phyloP scores from a whole-genome alignment of 495 filamentous ascomycete species.

The Xylaria nigripes region DNA sequence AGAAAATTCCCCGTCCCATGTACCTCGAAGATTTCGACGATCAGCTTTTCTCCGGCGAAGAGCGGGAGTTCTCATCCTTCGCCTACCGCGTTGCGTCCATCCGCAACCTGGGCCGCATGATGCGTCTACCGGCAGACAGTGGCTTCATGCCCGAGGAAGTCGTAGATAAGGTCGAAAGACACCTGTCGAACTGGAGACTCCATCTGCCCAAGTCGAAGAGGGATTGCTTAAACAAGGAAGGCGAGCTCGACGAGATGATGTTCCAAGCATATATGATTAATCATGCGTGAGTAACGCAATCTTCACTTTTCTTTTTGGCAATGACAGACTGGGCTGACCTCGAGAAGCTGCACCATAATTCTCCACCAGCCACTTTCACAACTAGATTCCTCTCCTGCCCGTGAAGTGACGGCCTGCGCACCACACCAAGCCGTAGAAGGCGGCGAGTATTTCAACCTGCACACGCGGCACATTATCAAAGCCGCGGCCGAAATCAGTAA shows the following conservation, averaged over 20 bases:
- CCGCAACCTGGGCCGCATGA: conserved; percentile 66
- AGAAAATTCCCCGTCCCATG: conserved; percentile 55
- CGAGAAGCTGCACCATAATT: conserved; percentile 47
- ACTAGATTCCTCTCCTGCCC: conserved; percentile 46
- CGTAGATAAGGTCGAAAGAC: conserved; percentile 56
- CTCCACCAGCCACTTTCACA: conserved; percentile 65
- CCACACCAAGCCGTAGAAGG: conserved; percentile 46
- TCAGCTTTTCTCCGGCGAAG: conserved; percentile 52
- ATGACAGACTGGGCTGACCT: background rate
- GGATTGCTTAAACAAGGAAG: conserved; percentile 57
- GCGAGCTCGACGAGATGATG: conserved; percentile 77
- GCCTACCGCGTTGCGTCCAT: conserved; percentile 68
- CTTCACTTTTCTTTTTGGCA: background rate
- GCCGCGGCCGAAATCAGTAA: conserved; percentile 70
- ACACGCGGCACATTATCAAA: conserved; percentile 71
- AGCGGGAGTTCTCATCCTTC: conserved; percentile 67
- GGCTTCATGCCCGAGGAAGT: conserved; percentile 38
- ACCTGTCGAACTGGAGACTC: conserved; percentile 74
- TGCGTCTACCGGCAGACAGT: conserved; percentile 44
- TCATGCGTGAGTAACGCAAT: conserved; percentile 43
- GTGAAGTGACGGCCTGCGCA: conserved; percentile 50
- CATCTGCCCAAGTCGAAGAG: conserved; percentile 71
- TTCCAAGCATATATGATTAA: conserved; percentile 86
- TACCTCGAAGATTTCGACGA: conserved; percentile 66
- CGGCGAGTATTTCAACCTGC: conserved; percentile 54